Percentiles rank a stretch among this genome's conserved stretches.
Evolutionary conservation across 2,329 filamentous ascomycete species (phyloP).

Genomic region (Gremmenia infestans): DNA sequence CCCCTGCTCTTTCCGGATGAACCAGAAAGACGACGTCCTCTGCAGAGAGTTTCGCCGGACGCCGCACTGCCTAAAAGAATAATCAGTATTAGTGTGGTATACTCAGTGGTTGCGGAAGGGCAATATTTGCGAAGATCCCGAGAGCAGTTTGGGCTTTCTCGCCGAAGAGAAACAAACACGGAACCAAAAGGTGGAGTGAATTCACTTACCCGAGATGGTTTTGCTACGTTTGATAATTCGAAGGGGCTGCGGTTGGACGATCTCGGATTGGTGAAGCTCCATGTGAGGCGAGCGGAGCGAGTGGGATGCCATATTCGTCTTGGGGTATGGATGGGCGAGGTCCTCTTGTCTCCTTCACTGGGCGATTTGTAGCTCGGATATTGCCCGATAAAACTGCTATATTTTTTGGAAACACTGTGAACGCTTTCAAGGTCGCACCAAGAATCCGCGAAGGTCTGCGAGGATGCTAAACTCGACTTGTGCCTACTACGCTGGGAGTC

Average conservation of each 20-base stretch:
- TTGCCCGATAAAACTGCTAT: slow-evolving; percentile 26
- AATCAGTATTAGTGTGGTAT: not conserved
- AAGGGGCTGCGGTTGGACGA: slow-evolving; percentile 40
- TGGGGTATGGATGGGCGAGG: slow-evolving; percentile 3
- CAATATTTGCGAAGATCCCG: too few relatives aligned
- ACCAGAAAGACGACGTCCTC: slow-evolving; percentile 20
- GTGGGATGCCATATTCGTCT: slow-evolving; percentile 34
- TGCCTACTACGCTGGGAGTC: slow-evolving; percentile 26
- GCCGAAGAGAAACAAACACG: too few relatives aligned
- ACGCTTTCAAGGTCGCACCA: slow-evolving; percentile 35
- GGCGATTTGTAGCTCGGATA: slow-evolving; percentile 1
- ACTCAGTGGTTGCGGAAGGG: too few relatives aligned
- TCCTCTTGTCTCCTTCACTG: slow-evolving; percentile 6
- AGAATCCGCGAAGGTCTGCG: slow-evolving; percentile 33
- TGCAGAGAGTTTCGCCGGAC: slow-evolving; percentile 17
- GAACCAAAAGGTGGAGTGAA: too few relatives aligned
- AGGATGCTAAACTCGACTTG: slow-evolving; percentile 31
- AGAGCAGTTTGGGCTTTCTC: too few relatives aligned
- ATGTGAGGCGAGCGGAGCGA: slow-evolving; percentile 25
- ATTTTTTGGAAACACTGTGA: slow-evolving; percentile 20
- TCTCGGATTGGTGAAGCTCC: slow-evolving; percentile 33
- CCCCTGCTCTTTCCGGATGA: slow-evolving; percentile 24
- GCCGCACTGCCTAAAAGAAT: slow-evolving; percentile 10
- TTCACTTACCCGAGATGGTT: slow-evolving; percentile 21
- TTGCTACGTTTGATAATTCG: slow-evolving; percentile 44